Evolutionary conservation across 2,329 filamentous ascomycete genomes (phyloP).

Genomic region (Teratosphaeria viscida): DNA sequence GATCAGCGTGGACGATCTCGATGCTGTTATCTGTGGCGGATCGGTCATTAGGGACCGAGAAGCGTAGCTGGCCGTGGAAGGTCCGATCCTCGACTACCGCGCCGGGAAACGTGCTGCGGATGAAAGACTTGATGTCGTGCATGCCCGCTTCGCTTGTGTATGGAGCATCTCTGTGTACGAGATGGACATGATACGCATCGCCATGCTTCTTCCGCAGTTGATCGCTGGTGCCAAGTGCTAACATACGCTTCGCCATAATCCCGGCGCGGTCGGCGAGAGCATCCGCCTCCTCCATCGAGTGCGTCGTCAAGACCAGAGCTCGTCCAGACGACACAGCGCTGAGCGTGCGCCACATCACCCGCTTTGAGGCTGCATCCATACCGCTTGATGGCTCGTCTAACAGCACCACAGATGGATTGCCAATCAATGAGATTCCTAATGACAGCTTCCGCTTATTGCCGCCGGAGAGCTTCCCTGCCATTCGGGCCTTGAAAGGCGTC

Average conservation of each 20-base stretch:
- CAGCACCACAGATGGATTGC: conserved; percentile 75
- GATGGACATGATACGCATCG: conserved; percentile 68
- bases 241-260: conserved; percentile 76
- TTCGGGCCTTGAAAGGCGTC: conserved; percentile 56
- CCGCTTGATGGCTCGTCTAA: conserved; percentile 84
- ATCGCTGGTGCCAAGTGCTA: conserved; percentile 69
- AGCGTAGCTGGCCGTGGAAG: conserved; percentile 81
- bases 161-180: conserved; percentile 66
- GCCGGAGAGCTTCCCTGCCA: conserved; percentile 71
- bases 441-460: conserved; percentile 92
- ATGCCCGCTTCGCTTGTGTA: conserved; percentile 62
- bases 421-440: conserved; percentile 83
- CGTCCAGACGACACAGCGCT: conserved; percentile 62
- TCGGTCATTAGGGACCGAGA: conserved; percentile 52
- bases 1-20: conserved; percentile 1
- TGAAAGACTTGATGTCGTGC: conserved; percentile 54
- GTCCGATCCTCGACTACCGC: conserved; percentile 62
- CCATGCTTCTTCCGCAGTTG: conserved; percentile 65
- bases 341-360: conserved; percentile 86
- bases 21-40: conserved; percentile 7
- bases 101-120: conserved; percentile 48
- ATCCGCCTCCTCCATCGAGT: conserved; percentile 92
- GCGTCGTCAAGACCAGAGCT: conserved; percentile 80
- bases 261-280: conserved; percentile 74
- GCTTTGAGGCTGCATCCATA: conserved; percentile 82